phyloP scores from a whole-genome alignment of 2,329 filamentous ascomycete species.

The Penicillium sp. region DNA sequence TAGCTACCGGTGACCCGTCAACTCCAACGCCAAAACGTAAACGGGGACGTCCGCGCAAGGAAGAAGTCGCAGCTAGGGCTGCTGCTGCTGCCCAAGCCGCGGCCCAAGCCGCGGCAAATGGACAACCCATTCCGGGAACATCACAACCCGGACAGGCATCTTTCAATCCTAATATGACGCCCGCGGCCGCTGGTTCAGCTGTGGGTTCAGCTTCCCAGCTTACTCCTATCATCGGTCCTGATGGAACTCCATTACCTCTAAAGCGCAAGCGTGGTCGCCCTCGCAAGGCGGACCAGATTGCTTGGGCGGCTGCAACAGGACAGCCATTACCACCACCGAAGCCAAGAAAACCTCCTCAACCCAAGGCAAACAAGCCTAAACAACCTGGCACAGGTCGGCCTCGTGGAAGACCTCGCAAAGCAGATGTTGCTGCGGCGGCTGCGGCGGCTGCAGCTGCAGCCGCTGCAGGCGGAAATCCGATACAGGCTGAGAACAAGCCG shows the following conservation, averaged over 20 bases:
- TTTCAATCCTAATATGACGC: conserved; percentile 22
- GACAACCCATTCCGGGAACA: conserved; percentile 12
- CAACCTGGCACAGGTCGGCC: conserved; percentile 31
- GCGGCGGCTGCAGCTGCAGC: conserved; percentile 25
- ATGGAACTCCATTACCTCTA: conserved; percentile 24
- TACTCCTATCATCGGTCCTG: conserved; percentile 20
- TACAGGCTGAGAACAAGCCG: conserved; percentile 7
- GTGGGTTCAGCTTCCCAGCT: conserved; percentile 6
- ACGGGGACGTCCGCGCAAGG: conserved; percentile 27
- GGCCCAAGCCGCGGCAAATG: conserved; percentile 17
- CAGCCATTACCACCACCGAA: conserved; percentile 23
- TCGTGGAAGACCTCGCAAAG: conserved; percentile 36
- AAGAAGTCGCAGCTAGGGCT: conserved; percentile 24
- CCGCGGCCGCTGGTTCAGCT: conserved; percentile 10
- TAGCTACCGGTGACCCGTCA: neutral
- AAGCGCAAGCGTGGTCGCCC: conserved; percentile 34
- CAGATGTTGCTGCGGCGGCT: conserved; percentile 30
- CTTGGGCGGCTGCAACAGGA: conserved; percentile 21
- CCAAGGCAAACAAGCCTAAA: conserved; percentile 14
- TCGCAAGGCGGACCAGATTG: conserved; percentile 29
- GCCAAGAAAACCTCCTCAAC: conserved; percentile 20
- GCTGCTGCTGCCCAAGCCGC: conserved; percentile 20
- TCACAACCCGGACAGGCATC: conserved; percentile 22
- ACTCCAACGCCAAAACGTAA: conserved; percentile 17
- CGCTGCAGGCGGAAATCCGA: conserved; percentile 14